Conservation (phyloP, 2,329 filamentous ascomycete species). For the Phyllosticta citriasiana region DNA sequence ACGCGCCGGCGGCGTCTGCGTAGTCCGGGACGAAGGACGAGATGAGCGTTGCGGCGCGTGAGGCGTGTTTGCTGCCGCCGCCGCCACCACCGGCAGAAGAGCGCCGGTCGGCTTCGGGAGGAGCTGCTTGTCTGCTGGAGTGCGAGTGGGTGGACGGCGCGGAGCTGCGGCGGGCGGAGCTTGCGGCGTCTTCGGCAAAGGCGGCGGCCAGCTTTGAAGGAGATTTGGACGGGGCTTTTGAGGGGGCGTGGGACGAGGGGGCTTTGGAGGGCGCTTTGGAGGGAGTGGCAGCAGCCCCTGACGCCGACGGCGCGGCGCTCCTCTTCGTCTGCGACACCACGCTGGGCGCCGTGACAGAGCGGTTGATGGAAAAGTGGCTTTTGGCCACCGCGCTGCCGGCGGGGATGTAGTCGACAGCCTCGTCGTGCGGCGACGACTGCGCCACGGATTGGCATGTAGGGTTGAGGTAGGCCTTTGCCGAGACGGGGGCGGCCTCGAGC, state of each 20-base stretch:
- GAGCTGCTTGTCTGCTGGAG: background rate
- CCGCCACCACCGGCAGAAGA: conserved; percentile 25
- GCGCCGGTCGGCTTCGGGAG: conserved; percentile 11
- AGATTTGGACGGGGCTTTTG: conserved; percentile 1
- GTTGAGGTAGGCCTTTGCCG: conserved; percentile 13
- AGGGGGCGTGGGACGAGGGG: conserved; percentile 22
- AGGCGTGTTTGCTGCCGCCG: conserved; percentile 25
- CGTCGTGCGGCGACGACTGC: conserved; percentile 17
- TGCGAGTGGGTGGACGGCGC: conserved; percentile 4
- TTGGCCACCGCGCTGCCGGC: conserved; percentile 14
- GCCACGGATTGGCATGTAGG: conserved; percentile 22
- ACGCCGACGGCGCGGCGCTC: background rate
- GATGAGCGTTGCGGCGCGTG: conserved; percentile 24
- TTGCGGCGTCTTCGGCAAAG: conserved; percentile 13
- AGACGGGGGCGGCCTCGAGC: conserved; percentile 5
- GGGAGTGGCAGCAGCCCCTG: background rate
- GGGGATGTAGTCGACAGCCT: conserved; percentile 27
- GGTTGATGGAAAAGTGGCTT: conserved; percentile 4
- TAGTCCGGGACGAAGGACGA: conserved; percentile 28
- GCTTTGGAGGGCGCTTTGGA: conserved; percentile 16
- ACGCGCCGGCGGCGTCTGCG: conserved; percentile 15
- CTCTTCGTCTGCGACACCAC: conserved; percentile 12
- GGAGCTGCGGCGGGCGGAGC: conserved; percentile 4
- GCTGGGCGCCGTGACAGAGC: conserved; percentile 7
- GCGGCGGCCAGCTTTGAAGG: conserved; percentile 10